Evolutionary conservation across 371 early-diverging fungal species (phyloP).

Genomic region (Mucor indicus): DNA sequence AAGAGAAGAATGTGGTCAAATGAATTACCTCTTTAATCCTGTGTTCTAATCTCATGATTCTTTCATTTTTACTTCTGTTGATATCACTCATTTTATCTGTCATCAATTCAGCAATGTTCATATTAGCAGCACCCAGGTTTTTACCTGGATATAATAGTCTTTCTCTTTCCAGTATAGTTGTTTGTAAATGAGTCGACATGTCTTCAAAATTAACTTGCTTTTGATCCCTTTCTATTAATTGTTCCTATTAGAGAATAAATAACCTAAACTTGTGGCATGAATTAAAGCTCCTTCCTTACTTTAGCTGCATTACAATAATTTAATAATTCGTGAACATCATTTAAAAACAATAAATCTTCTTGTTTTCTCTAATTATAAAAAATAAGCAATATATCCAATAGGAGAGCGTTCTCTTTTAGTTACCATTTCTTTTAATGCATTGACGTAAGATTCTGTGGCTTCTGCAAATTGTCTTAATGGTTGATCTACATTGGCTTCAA

Average conservation of each 20-base stretch:
- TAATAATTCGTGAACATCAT: conserved; percentile 82
- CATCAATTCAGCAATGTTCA: conserved; percentile 71
- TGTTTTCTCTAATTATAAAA: conserved; percentile 21
- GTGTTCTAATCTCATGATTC: conserved; percentile 63
- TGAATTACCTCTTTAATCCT: conserved; percentile 71
- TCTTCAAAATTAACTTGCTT: conserved; percentile 94
- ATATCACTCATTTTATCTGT: conserved; percentile 83
- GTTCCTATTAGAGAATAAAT: conserved; percentile 46
- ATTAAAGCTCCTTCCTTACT: conserved; percentile 34
- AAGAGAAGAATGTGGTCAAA: background rate
- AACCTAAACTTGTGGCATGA: background rate
- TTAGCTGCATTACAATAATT: conserved; percentile 85
- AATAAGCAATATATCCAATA: background rate
- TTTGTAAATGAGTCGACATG: conserved; percentile 69
- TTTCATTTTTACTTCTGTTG: conserved; percentile 68
- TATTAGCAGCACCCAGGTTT: conserved; percentile 15
- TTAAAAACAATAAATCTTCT: conserved; percentile 77
- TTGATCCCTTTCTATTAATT: conserved; percentile 80
- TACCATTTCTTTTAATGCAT: conserved; percentile 69
- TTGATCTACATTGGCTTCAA: conserved; percentile 82
- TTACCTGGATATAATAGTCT: conserved; percentile 51
- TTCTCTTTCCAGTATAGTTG: conserved; percentile 60
- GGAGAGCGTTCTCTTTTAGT: too few species aligned
- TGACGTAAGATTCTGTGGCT: conserved; percentile 62
- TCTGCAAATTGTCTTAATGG: conserved; percentile 75